Evolutionary conservation across 2,329 filamentous ascomycete species (phyloP).

Genomic region (Cyclaneusma minus): DNA sequence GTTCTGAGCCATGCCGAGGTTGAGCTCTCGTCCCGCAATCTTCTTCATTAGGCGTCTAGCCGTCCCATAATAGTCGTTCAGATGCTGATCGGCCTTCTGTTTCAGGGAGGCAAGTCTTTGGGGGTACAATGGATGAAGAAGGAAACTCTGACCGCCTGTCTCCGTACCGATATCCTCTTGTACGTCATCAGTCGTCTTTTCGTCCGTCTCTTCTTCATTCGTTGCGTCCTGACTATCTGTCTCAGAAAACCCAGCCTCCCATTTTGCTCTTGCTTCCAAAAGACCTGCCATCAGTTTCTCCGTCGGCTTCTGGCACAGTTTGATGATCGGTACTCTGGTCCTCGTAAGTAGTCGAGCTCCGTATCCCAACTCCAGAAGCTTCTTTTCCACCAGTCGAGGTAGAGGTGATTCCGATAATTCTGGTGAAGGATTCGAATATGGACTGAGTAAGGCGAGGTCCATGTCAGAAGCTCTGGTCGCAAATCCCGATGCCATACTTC

Average conservation of each 20-base stretch:
- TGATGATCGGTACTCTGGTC: conserved; percentile 76
- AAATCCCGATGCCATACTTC: conserved; percentile 72
- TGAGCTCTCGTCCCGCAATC: conserved; percentile 14
- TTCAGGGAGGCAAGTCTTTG: conserved; percentile 9
- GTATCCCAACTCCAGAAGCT: conserved; percentile 53
- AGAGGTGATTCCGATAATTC: conserved; percentile 43
- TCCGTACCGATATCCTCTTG: conserved; percentile 1
- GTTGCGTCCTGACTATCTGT: conserved; percentile 2
- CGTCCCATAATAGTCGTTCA: conserved; percentile 15
- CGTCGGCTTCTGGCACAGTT: conserved; percentile 61
- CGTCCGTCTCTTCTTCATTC: not conserved
- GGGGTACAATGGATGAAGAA: conserved; percentile 1
- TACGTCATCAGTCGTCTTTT: not conserved
- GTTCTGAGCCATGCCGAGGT: too few species aligned
- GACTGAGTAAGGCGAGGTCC: conserved; percentile 68
- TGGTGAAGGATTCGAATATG: conserved; percentile 36
- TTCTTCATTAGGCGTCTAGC: conserved; percentile 16
- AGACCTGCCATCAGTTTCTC: conserved; percentile 44
- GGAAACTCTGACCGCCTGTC: not conserved
- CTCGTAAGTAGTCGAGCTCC: conserved; percentile 64
- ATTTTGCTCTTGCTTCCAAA: conserved; percentile 49
- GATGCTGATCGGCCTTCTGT: conserved; percentile 14
- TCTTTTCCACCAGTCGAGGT: conserved; percentile 61
- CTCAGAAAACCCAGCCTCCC: conserved; percentile 43
- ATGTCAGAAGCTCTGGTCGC: conserved; percentile 81